A percentile compares a stretch with the other conserved stretches of the same genome.
Evolutionary conservation across 2,329 filamentous ascomycete genomes (phyloP).

Genomic region (Phoma sp.): DNA sequence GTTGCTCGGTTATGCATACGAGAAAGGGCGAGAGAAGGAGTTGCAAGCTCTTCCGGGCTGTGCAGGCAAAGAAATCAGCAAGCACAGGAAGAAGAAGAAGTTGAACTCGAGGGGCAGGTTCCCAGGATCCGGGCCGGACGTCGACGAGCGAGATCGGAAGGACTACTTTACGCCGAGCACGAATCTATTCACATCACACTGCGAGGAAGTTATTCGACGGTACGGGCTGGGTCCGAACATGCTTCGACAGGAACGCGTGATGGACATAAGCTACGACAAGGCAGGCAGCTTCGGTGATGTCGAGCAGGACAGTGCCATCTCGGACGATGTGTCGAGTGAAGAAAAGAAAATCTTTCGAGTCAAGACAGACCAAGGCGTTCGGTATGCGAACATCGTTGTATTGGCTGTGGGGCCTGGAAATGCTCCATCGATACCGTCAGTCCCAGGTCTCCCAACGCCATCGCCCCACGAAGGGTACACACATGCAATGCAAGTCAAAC

Average conservation of each 20-base stretch:
- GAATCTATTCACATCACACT: constrained; percentile 52
- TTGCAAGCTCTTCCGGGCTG: constrained; percentile 74
- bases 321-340: constrained; percentile 28
- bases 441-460: constrained; percentile 49
- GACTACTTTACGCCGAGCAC: constrained; percentile 54
- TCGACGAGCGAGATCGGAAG: constrained; percentile 56
- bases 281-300: constrained; percentile 41
- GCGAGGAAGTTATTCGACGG: constrained; percentile 47
- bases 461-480: constrained; percentile 58
- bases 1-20: constrained; percentile 71
- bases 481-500: constrained; percentile 69
- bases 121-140: constrained; percentile 47
- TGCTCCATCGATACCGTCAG: constrained; percentile 53
- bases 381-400: constrained; percentile 69
- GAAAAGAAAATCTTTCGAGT: constrained; percentile 69
- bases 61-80: constrained; percentile 80
- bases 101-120: constrained; percentile 47
- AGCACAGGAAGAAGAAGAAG: constrained; percentile 75
- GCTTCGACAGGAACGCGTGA: constrained; percentile 66
- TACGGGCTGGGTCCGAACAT: constrained; percentile 60
- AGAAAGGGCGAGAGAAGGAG: constrained; percentile 65
- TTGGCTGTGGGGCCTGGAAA: constrained; percentile 75
- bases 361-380: constrained; percentile 59
- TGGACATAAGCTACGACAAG: constrained; percentile 66
- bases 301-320: constrained; percentile 27